phyloP scores from a whole-genome alignment of 2,329 filamentous ascomycete genomes.

The Ophiostoma angusticollis region DNA sequence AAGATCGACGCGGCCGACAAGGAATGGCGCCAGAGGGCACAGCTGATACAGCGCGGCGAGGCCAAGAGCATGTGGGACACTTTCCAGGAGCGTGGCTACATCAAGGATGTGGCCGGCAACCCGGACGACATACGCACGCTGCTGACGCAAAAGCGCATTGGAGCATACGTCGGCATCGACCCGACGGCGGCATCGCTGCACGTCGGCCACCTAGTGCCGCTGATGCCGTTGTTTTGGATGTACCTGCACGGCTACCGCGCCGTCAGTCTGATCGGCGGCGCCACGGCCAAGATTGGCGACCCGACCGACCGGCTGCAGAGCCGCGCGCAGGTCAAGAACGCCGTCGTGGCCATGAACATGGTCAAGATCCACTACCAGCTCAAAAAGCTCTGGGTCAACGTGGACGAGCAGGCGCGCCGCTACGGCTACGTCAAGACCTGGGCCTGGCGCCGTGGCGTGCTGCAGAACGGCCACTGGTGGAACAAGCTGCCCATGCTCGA shows the following conservation, averaged over 20 bases:
- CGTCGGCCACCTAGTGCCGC: conserved; percentile 64
- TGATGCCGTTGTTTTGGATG: conserved; percentile 79
- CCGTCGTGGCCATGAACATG: conserved; percentile 49
- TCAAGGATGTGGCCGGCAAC: conserved; percentile 61
- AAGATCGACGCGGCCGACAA: conserved; percentile 30
- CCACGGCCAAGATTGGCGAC: conserved; percentile 68
- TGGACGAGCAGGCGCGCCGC: conserved; percentile 50
- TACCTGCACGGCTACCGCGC: conserved; percentile 62
- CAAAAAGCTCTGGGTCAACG: conserved; percentile 60
- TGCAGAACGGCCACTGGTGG: conserved; percentile 82
- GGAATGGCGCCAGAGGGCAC: conserved; percentile 36
- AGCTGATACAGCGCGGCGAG: conserved; percentile 36
- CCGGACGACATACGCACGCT: conserved; percentile 45
- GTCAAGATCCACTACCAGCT: conserved; percentile 57
- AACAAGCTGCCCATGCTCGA: conserved; percentile 59
- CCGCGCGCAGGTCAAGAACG: conserved; percentile 39
- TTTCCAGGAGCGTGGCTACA: conserved; percentile 57
- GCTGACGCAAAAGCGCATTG: conserved; percentile 52
- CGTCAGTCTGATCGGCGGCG: conserved; percentile 56
- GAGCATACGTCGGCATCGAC: conserved; percentile 70
- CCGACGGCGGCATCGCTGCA: conserved; percentile 71
- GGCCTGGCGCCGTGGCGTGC: conserved; percentile 52
- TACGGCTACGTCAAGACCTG: conserved; percentile 52
- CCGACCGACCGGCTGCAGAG: conserved; percentile 56
- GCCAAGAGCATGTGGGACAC: conserved; percentile 44